Evolutionary conservation across 805 yeast genomes (phyloP), one percentile per base, ranked within the genome.

Genomic region (Torulaspora franciscae): DNA sequence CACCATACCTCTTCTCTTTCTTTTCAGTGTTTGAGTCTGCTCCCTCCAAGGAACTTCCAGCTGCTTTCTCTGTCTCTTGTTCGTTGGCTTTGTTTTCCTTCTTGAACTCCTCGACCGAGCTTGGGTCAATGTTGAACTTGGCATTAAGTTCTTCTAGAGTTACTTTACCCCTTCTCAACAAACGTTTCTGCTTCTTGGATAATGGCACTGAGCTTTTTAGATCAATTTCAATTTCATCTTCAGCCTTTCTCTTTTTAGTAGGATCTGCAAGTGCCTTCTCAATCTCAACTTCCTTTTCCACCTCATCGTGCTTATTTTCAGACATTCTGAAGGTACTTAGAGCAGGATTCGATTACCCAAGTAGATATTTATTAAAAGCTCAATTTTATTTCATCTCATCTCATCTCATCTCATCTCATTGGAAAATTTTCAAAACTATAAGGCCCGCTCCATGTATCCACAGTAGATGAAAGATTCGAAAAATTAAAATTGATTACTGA

Each of bases 121-220:
- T 59, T 28, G 70, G 62, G 39, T 70, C 70, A 33, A 65, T 62
- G 52, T 66, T 67, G 49, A 65, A 70, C 40, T 67, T 65, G 6
- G 65, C 59, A 47, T 74, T 72, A 15, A 81, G 59, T 55, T 79
- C 81, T 39, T 79, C 83, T 36, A 79, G 54, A 38, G 84, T 77
- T 25, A 75, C 59, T 58, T 85, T 80, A 49, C 89, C 89, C 52
- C 83, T 87, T 67, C 93, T 91, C 53, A 85, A 68, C 54, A 81
- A 69, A 69, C 98, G 83, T 58, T 84, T 83, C 66, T 91, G 96
- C 65, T 93, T 91, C 65, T 87, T 90, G 9, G 96, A 89, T 40
- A 90, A 70, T 1, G 99, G 97, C 10, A 84, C 77, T 5, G 87
- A 80, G 38, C 80, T 84, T 19, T 70, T 68, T 43, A 85, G 68